Conservation (phyloP, 139 green algal species). For the Coccomyxa sp. region DNA sequence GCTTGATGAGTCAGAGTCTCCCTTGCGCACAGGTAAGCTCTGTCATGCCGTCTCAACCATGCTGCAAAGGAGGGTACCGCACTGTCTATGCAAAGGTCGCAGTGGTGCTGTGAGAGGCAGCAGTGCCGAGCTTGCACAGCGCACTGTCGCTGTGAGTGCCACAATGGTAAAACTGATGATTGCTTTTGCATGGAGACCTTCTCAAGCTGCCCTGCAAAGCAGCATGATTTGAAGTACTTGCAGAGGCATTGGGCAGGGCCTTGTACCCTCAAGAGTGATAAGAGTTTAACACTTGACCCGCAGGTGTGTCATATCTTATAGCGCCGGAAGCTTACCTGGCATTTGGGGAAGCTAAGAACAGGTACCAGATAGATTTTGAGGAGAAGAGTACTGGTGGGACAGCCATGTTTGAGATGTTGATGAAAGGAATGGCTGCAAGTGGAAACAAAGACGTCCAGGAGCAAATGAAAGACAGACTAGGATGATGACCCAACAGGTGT, state of each 20-base stretch:
- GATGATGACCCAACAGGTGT: no score
- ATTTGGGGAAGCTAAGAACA: not conserved
- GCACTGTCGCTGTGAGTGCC: not conserved
- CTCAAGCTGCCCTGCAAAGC: not conserved
- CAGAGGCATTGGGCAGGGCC: not conserved
- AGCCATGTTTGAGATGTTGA: not conserved
- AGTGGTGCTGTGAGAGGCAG: not conserved
- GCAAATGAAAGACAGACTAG: not conserved
- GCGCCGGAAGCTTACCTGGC: not conserved
- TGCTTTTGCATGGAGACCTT: not conserved
- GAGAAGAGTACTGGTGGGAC: not conserved
- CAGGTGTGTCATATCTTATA: not conserved
- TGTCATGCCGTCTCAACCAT: not conserved
- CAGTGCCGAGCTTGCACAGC: not conserved
- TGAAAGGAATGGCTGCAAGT: conserved; percentile 2
- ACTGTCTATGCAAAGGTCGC: not conserved
- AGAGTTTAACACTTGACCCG: not conserved
- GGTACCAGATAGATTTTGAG: conserved; percentile 6
- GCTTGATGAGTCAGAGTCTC: conserved; percentile 26
- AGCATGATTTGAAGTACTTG: not conserved
- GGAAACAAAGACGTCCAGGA: not conserved
- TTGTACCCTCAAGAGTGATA: not conserved
- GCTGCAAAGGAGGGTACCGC: not conserved
- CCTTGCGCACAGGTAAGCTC: conserved; percentile 19
- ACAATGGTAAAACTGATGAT: not conserved